Evolutionary conservation across 345 rosid genomes (phyloP).

Genomic region (Carallia pectinifolia): DNA sequence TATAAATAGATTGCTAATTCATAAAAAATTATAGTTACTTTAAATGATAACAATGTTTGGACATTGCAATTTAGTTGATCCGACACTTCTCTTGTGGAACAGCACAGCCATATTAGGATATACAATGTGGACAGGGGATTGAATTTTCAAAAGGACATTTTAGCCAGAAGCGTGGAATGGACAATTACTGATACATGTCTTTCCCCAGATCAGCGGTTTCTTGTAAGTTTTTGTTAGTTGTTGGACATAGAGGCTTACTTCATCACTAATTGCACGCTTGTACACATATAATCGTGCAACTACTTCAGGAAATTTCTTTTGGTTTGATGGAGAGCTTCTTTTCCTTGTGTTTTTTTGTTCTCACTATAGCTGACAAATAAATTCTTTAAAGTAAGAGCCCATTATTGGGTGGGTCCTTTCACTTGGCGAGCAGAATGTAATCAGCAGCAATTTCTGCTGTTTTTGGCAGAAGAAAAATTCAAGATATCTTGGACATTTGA

Average conservation of each 20-base stretch:
- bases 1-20: neutral
- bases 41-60: neutral
- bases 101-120: slow-evolving; percentile 55
- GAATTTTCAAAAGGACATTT: slow-evolving; percentile 56
- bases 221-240: slow-evolving; percentile 36
- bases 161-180: slow-evolving; percentile 55
- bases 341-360: neutral
- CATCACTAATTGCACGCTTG: neutral
- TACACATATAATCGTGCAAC: too few relatives aligned
- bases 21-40: neutral
- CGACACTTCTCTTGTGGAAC: slow-evolving; percentile 13
- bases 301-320: too few relatives aligned
- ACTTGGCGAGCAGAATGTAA: neutral
- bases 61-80: neutral
- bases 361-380: too few relatives aligned
- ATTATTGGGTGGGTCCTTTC: neutral
- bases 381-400: neutral
- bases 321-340: neutral
- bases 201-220: slow-evolving; percentile 59
- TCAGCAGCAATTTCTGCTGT: neutral
- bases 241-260: neutral
- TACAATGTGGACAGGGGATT: slow-evolving; percentile 60
- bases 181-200: slow-evolving; percentile 64
- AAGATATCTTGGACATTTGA: neutral
- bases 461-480: neutral